phyloP scores from a whole-genome alignment of 164 flowering plant species.

The Cinnamomum micranthum region DNA sequence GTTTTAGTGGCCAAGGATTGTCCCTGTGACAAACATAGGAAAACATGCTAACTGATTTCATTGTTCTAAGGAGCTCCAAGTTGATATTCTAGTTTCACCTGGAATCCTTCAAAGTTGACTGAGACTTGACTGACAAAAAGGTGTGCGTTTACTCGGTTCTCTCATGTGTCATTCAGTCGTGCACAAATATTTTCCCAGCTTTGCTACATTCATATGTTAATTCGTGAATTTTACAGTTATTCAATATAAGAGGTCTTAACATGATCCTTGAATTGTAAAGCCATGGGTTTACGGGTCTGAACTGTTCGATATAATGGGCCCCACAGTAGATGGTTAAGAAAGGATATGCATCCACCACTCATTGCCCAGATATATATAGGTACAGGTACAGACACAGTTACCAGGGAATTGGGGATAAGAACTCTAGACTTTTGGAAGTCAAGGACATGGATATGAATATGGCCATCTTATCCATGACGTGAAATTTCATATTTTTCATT shows the following conservation, averaged over 20 bases:
- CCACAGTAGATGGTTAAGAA: not conserved
- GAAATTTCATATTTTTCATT: too few species aligned
- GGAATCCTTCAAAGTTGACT: not conserved
- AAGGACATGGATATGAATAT: too few species aligned
- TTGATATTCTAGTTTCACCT: not conserved
- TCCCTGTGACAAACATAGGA: not conserved
- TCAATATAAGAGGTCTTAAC: not conserved
- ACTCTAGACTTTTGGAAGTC: too few species aligned
- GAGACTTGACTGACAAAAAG: not conserved
- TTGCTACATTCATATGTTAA: not conserved
- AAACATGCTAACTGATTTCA: too few species aligned
- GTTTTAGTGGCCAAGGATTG: not conserved
- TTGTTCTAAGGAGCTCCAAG: too few species aligned
- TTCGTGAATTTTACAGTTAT: not conserved
- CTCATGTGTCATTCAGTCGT: too few species aligned
- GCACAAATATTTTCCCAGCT: not conserved
- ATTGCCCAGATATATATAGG: too few species aligned
- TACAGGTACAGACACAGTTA: too few species aligned
- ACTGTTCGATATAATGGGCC: not conserved
- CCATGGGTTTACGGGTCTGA: not conserved
- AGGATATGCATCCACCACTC: not conserved
- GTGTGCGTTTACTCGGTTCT: not conserved
- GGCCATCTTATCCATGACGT: too few species aligned
- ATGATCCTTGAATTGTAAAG: not conserved
- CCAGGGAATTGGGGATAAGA: too few species aligned